These are phyloP conservation scores for Camelina laxa DNA, from an alignment of 345 rosid genomes.

Conservation along the genomic window DNA sequence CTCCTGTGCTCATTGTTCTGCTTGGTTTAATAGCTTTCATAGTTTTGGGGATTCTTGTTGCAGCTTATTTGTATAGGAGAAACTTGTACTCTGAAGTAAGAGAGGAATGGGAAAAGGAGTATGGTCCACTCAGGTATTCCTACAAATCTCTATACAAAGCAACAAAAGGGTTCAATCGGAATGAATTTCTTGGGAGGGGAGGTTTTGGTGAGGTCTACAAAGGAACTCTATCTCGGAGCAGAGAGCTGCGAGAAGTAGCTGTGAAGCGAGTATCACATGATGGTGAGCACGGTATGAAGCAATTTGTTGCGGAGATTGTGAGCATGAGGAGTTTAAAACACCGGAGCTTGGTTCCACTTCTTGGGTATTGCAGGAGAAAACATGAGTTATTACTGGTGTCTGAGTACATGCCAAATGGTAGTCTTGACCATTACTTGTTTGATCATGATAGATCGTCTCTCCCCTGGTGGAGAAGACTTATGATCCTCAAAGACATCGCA, in stretches of 20 bases:
- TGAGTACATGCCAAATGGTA: slow-evolving; percentile 65
- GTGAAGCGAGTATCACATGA: slow-evolving; percentile 62
- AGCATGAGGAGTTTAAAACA: slow-evolving; percentile 56
- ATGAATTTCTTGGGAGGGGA: slow-evolving; percentile 58
- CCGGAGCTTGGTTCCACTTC: slow-evolving; percentile 57
- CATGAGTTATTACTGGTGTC: slow-evolving; percentile 59
- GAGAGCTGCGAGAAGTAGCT: slow-evolving; percentile 48
- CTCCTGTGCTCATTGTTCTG: slow-evolving; percentile 38
- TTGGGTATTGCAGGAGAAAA: slow-evolving; percentile 60
- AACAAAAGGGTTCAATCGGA: slow-evolving; percentile 61
- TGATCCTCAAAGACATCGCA: slow-evolving; percentile 50
- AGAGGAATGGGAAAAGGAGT: slow-evolving; percentile 40
- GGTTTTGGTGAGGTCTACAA: slow-evolving; percentile 69
- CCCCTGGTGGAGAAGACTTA: slow-evolving; percentile 52
- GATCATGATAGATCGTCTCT: slow-evolving; percentile 28
- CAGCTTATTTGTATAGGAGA: slow-evolving; percentile 42
- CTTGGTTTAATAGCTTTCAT: slow-evolving; percentile 34
- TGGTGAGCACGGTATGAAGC: slow-evolving; percentile 57
- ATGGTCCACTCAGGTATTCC: slow-evolving; percentile 56
- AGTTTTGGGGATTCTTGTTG: slow-evolving; percentile 28
- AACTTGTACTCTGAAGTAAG: slow-evolving; percentile 26
- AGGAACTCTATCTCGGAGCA: slow-evolving; percentile 53
- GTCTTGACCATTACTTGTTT: slow-evolving; percentile 54
- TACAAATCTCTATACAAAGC: slow-evolving; percentile 64
- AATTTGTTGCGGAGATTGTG: slow-evolving; percentile 54